phyloP scores from a whole-genome alignment of 1,139 yeast genomes.

The Debaryomyces sp. region DNA sequence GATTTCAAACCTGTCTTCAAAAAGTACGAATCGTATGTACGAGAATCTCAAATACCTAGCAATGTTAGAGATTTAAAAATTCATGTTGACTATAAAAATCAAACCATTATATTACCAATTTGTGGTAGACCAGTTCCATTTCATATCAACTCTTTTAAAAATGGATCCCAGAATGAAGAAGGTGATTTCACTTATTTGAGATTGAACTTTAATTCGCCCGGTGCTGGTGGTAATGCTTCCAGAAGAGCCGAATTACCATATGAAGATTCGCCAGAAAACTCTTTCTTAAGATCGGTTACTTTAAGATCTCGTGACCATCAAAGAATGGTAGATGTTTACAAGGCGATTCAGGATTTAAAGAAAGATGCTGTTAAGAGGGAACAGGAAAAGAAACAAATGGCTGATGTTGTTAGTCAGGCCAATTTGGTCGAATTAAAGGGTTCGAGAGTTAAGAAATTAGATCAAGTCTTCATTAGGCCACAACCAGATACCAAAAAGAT shows the following conservation, averaged over 20 bases:
- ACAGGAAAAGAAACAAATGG: constrained; percentile 86
- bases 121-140: constrained; percentile 98
- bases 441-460: constrained; percentile 82
- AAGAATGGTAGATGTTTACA: constrained; percentile 87
- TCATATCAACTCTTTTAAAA: constrained; percentile 91
- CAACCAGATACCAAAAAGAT: constrained; percentile 95
- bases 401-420: constrained; percentile 94
- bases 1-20: constrained; percentile 79
- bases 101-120: constrained; percentile 87
- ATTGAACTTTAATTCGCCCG: constrained; percentile 92
- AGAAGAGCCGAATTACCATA: constrained; percentile 84
- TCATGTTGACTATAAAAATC: constrained; percentile 85
- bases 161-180: constrained; percentile 94
- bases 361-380: constrained; percentile 91
- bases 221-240: constrained; percentile 71
- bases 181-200: constrained; percentile 92
- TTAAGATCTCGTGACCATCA: constrained; percentile 89
- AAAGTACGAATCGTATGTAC: constrained; percentile 89
- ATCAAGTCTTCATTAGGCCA: constrained; percentile 89
- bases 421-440: constrained; percentile 77
- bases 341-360: constrained; percentile 89
- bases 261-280: constrained; percentile 84
- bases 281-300: constrained; percentile 85
- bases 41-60: constrained; percentile 89
- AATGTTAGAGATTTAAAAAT: constrained; percentile 82